A percentile compares a stretch with the other conserved stretches of the same genome.
These are phyloP conservation scores for barrel medic (Medicago truncatula) DNA, from an alignment of 306 rosid species.

Conservation along the genomic window MtrunA17r5.0-ANR NC_053043.1:42570501-42571000, in stretches of 20 bases:
- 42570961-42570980: constrained; percentile 45
- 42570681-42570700: constrained; percentile 61
- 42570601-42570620: not conserved
- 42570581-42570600: not conserved
- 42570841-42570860: constrained; percentile 87
- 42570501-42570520: constrained; percentile 43
- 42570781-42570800: constrained; percentile 73
- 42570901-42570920: constrained; percentile 77
- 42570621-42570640: constrained; percentile 57
- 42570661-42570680: constrained; percentile 1
- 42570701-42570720: constrained; percentile 71
- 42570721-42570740: constrained; percentile 76
- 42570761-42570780: constrained; percentile 99
- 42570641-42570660: constrained; percentile 52
- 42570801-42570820: constrained; percentile 77
- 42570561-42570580: not conserved
- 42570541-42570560: constrained; percentile 4
- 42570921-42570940: constrained; percentile 53
- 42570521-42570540: not conserved
- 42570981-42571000: constrained; percentile 54
- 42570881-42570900: constrained; percentile 66
- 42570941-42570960: constrained; percentile 54
- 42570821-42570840: constrained; percentile 88
- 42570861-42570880: constrained; percentile 33
- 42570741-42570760: constrained; percentile 98